Conservation (phyloP, 164 flowering plant genomes). For the Piper longum region DNA sequence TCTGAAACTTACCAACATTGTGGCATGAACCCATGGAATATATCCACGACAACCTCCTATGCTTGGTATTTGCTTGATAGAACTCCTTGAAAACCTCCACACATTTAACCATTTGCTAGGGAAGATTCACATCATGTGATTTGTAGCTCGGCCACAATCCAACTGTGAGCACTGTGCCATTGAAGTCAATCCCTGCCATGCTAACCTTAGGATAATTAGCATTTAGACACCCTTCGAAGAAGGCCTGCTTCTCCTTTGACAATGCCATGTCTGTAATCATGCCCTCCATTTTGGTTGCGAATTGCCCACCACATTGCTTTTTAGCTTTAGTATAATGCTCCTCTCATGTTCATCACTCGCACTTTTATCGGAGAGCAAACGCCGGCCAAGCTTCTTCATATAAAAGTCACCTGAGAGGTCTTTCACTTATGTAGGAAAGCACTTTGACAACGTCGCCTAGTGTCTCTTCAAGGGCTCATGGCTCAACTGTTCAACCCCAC, state of each 20-base stretch:
- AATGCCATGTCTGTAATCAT: conserved; percentile 81
- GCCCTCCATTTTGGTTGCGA: conserved; percentile 97
- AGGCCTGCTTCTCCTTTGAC: conserved; percentile 58
- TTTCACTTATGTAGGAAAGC: conserved; percentile 86
- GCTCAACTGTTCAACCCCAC: conserved; percentile 72
- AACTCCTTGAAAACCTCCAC: conserved; percentile 79
- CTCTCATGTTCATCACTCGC: conserved; percentile 94
- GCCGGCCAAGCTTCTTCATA: conserved; percentile 86
- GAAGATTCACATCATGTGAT: conserved; percentile 70
- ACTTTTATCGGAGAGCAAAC: conserved; percentile 84
- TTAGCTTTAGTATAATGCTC: conserved; percentile 74
- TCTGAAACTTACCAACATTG: conserved; percentile 65
- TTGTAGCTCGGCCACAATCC: conserved; percentile 88
- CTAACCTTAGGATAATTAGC: conserved; percentile 25
- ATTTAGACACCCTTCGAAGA: conserved; percentile 61
- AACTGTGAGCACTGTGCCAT: conserved; percentile 64
- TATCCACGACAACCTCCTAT: conserved; percentile 86
- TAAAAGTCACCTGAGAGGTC: conserved; percentile 53
- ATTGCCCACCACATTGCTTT: conserved; percentile 92
- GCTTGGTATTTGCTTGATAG: conserved; percentile 54
- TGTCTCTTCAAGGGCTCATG: conserved; percentile 90
- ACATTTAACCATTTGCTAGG: conserved; percentile 70
- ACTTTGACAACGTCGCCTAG: conserved; percentile 89
- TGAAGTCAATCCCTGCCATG: conserved; percentile 61
- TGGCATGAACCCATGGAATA: conserved; percentile 82